Evolutionary conservation across 2,329 filamentous ascomycete species (phyloP).

Genomic region (Onygenales sp.): DNA sequence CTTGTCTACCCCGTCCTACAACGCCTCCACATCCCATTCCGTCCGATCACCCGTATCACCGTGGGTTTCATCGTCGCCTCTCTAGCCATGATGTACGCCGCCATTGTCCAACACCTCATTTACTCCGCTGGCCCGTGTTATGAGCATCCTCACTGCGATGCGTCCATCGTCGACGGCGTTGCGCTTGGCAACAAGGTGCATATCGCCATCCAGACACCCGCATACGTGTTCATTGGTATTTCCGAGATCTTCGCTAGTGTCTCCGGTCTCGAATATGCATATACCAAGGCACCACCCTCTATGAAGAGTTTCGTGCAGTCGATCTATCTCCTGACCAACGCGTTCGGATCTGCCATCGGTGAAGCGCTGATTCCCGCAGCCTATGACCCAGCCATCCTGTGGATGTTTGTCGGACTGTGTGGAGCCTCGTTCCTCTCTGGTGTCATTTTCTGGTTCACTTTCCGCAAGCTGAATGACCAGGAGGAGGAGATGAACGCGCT

Average conservation of each 20-base stretch:
- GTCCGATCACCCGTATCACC: conserved; percentile 67
- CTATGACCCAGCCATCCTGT: conserved; percentile 55
- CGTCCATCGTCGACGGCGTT: conserved; percentile 23
- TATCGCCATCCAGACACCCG: conserved; percentile 37
- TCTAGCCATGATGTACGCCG: conserved; percentile 53
- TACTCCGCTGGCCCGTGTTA: conserved; percentile 47
- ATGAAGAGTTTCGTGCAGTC: conserved; percentile 57
- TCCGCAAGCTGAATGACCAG: conserved; percentile 38
- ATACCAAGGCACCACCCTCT: conserved; percentile 60
- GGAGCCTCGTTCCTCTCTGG: conserved; percentile 40
- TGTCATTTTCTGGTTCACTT: conserved; percentile 45
- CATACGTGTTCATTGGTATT: conserved; percentile 36
- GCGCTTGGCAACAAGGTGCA: conserved; percentile 32
- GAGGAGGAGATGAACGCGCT: conserved; percentile 44
- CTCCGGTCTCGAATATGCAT: conserved; percentile 63
- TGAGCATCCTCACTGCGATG: conserved; percentile 26
- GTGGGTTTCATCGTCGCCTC: conserved; percentile 58
- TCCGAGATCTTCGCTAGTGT: conserved; percentile 55
- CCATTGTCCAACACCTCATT: conserved; percentile 48
- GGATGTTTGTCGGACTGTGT: conserved; percentile 56
- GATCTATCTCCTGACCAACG: conserved; percentile 49
- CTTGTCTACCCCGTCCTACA: conserved; percentile 61
- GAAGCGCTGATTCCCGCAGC: conserved; percentile 52
- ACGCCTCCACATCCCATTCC: conserved; percentile 55
- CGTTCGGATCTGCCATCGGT: conserved; percentile 50